These are phyloP conservation scores for Umbilicus rupestris DNA, from an alignment of 164 flowering plant species.

Conservation along the genomic window DNA sequence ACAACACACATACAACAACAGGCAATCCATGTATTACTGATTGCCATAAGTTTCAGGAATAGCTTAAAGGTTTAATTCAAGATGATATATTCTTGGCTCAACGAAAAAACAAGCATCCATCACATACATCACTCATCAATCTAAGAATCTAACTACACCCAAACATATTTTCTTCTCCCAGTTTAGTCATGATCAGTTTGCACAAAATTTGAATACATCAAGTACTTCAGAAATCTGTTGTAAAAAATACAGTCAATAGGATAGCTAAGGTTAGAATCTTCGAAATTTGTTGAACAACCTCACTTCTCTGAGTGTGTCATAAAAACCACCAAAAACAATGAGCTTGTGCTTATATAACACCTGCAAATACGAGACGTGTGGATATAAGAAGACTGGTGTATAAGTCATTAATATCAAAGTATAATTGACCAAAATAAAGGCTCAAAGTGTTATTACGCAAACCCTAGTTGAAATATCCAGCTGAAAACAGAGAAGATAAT, in stretches of 20 bases:
- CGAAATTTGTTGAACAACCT: conserved; percentile 50
- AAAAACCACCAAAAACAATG: conserved; percentile 94
- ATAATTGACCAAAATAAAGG: neutral
- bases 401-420: neutral
- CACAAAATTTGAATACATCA: too few relatives aligned
- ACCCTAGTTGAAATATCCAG: neutral
- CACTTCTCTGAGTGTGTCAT: conserved; percentile 99
- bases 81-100: neutral
- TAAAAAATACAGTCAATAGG: neutral
- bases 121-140: neutral
- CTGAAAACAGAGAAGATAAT: neutral
- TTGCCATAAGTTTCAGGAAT: neutral
- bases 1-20: neutral
- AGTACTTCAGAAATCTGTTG: too few relatives aligned
- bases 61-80: neutral
- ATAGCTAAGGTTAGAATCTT: neutral
- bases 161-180: too few relatives aligned
- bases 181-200: too few relatives aligned
- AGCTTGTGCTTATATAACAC: conserved; percentile 95
- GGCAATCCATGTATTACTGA: neutral
- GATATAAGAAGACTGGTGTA: neutral
- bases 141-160: neutral
- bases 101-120: neutral
- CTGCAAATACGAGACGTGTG: conserved; percentile 23
- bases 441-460: neutral